These are phyloP conservation scores for Lolium perenne DNA, from an alignment of 176 grass and related monocot genomes.

Conservation along the genomic window DNA sequence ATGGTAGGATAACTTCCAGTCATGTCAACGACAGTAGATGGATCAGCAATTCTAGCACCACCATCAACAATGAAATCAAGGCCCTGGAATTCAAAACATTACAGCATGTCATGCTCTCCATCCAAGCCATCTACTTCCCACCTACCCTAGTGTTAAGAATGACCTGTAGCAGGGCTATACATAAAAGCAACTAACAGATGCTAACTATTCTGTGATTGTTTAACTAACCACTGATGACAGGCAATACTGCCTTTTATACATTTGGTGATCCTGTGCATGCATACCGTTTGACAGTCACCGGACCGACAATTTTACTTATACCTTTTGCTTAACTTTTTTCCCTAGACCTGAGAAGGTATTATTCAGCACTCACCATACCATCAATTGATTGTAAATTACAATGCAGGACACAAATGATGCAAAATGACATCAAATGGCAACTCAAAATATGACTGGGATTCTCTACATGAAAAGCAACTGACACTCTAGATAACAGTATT, in stretches of 20 bases:
- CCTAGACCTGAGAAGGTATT: neutral
- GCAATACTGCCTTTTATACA: neutral
- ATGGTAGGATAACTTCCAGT: slow-evolving; percentile 71
- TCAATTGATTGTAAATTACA: slow-evolving; percentile 1
- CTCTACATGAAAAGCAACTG: neutral
- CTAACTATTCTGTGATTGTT: slow-evolving; percentile 19
- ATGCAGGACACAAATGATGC: neutral
- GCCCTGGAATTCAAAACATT: slow-evolving; percentile 57
- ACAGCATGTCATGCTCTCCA: slow-evolving; percentile 16
- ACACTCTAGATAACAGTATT: neutral
- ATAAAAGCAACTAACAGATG: slow-evolving; percentile 6
- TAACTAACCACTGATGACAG: slow-evolving; percentile 1
- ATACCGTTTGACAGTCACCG: neutral
- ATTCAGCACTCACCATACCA: neutral
- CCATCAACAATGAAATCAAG: slow-evolving; percentile 97
- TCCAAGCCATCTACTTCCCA: neutral
- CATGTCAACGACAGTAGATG: slow-evolving; percentile 98
- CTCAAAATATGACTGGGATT: neutral
- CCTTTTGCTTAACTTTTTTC: slow-evolving; percentile 10
- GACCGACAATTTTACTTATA: neutral
- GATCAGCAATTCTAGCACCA: slow-evolving; percentile 81
- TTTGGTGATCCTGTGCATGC: neutral
- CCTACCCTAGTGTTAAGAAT: neutral
- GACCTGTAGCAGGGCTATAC: neutral
- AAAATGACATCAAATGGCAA: slow-evolving; percentile 9